These are phyloP conservation scores for Backusella mclennaniae DNA, from an alignment of 192 early-diverging fungal genomes.

Conservation along the genomic window DNA sequence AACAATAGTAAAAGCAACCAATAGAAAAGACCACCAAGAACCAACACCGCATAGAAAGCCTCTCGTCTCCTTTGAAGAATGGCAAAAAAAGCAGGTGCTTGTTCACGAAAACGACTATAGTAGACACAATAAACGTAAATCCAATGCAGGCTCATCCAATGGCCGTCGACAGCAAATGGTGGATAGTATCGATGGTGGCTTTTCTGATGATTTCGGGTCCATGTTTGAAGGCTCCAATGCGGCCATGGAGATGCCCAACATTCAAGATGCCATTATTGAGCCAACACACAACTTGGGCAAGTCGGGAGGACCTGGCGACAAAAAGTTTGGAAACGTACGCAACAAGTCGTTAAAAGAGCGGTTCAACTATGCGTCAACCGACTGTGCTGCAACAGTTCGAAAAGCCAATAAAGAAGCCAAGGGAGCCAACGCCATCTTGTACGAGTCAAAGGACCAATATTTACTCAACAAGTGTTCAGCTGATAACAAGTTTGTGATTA, in stretches of 20 bases:
- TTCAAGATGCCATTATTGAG: neutral
- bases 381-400: constrained; percentile 90
- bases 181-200: constrained; percentile 38
- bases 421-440: constrained; percentile 77
- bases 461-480: constrained; percentile 91
- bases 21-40: neutral
- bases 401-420: constrained; percentile 84
- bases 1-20: neutral
- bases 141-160: neutral
- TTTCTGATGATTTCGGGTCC: constrained; percentile 36
- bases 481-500: constrained; percentile 77
- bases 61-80: constrained; percentile 39
- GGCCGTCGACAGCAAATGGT: constrained; percentile 20
- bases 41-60: neutral
- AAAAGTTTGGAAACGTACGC: neutral
- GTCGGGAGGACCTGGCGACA: neutral
- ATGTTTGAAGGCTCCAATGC: constrained; percentile 31
- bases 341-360: constrained; percentile 70
- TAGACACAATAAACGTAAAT: neutral
- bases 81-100: constrained; percentile 24
- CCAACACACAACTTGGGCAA: neutral
- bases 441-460: constrained; percentile 92
- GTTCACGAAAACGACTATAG: constrained; percentile 17
- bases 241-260: neutral
- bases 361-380: constrained; percentile 95